A percentile compares a stretch with the other conserved stretches of the same genome.
phyloP scores from a whole-genome alignment of 148 eudicot species.

The Cornus kousa region DNA sequence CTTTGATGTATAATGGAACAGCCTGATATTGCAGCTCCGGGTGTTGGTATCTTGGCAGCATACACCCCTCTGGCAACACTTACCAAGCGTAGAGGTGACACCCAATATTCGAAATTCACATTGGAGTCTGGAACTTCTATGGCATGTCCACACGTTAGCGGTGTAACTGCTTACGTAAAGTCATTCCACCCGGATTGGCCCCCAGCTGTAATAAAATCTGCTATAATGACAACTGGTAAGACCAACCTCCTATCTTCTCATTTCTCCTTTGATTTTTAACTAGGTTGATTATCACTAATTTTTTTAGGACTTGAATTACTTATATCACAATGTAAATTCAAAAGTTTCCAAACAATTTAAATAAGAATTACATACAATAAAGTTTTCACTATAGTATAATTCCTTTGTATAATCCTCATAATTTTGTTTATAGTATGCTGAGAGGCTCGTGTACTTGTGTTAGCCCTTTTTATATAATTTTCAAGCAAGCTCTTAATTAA shows the following conservation, averaged over 20 bases:
- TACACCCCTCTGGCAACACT: slow-evolving; percentile 73
- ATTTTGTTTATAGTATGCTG: too few relatives aligned
- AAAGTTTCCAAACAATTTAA: too few relatives aligned
- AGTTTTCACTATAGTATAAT: too few relatives aligned
- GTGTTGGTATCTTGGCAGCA: slow-evolving; percentile 80
- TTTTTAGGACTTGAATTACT: too few relatives aligned
- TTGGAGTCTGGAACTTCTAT: slow-evolving; percentile 96
- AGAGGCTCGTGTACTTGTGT: too few relatives aligned
- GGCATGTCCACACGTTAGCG: slow-evolving; percentile 88
- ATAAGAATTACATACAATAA: too few relatives aligned
- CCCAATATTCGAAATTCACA: slow-evolving; percentile 60
- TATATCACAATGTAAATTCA: too few relatives aligned
- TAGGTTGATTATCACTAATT: too few relatives aligned
- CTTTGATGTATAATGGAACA: slow-evolving; percentile 15
- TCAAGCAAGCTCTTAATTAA: not conserved
- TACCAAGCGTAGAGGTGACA: slow-evolving; percentile 76
- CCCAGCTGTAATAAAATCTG: slow-evolving; percentile 76
- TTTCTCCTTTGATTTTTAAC: too few relatives aligned
- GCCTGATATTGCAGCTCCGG: slow-evolving; percentile 97
- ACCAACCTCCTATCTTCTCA: not conserved
- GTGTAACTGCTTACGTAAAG: slow-evolving; percentile 82
- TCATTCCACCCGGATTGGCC: slow-evolving; percentile 86
- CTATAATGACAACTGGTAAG: slow-evolving; percentile 79
- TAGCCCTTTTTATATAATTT: too few relatives aligned
- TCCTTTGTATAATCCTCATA: too few relatives aligned